Base-by-base conservation (phyloP, 2,329 filamentous ascomycete species). In the Fusarium chlamydosporum region DNA sequence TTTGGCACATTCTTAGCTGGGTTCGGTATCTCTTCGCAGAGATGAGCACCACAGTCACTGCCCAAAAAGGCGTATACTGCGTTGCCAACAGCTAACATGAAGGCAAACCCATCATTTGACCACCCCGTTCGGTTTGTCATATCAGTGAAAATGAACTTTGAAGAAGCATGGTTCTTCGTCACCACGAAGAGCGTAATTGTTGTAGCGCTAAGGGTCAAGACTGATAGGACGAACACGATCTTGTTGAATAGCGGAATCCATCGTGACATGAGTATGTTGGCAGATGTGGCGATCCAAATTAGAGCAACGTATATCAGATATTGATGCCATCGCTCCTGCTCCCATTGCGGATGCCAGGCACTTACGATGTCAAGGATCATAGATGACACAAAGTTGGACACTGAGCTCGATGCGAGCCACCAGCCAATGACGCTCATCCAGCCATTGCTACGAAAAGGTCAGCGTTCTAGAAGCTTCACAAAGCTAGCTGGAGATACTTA, bases 241-340 rank as follows among this genome's bases (percentile, higher is more conserved):
- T 70, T 67, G 38, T 70, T 70, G 29, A 70, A 70, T 0, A 65
- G 40, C 3, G 68, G 68, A 8, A 70, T 61, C 67, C 58, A 67
- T n/a, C 27, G 53, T 1, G 69, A 57, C 10, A 84, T 80, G 61
- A 91, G 88, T 3, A 87, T 86, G 65, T 92, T 92, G 75, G 91
- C 80, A 38, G 86, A 57, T 61, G 90, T 88, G 13, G 87, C 87
- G 10, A 84, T 77, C 45, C 87, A 67, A 11, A 86, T 89, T 70
- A 87, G 88, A 6, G 79, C 87, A 37, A 90, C 84, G 75, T 91
- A 92, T 54, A 92, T 88, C 12, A 91, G 77, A 75, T 92, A 92
- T 62, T 90, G 87, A 68, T 92, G 89, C 87, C 89, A 92, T 15
- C 84, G 74, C 67, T 89, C 75, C 4, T 85, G 67, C 8, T 81